Percentiles rank a stretch among this genome's conserved stretches.
Conservation (phyloP, 257 asterid species). For the Nicotiana undulata region DNA sequence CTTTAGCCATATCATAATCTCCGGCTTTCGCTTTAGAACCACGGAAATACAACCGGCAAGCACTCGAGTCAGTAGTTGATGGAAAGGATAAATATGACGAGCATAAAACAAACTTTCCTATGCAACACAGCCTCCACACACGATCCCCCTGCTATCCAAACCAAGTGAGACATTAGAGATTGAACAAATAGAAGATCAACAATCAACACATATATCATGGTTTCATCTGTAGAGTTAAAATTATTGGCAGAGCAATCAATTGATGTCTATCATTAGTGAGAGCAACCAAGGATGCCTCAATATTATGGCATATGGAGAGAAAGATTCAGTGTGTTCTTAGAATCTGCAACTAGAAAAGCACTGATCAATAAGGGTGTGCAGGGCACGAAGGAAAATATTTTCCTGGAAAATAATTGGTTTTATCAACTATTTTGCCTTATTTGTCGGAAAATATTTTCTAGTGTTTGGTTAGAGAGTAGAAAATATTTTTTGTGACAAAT, state of each 20-base stretch:
- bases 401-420: no score
- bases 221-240: background rate
- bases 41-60: background rate
- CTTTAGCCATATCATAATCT: background rate
- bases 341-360: background rate
- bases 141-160: conserved; percentile 48
- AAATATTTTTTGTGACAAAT: no score
- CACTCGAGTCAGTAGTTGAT: background rate
- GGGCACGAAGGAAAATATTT: no score
- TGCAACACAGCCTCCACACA: conserved; percentile 71
- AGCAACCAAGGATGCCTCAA: background rate
- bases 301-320: background rate
- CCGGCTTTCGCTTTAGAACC: background rate
- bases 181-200: background rate
- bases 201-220: background rate
- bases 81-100: background rate
- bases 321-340: background rate
- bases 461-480: no score
- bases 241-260: background rate
- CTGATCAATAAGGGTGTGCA: background rate
- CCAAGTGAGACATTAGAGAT: background rate
- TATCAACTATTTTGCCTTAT: no score
- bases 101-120: conserved; percentile 8
- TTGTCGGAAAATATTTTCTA: no score
- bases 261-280: no score